Evolutionary conservation across 345 rosid species (phyloP).

Genomic region (Brassica rapa): DNA sequence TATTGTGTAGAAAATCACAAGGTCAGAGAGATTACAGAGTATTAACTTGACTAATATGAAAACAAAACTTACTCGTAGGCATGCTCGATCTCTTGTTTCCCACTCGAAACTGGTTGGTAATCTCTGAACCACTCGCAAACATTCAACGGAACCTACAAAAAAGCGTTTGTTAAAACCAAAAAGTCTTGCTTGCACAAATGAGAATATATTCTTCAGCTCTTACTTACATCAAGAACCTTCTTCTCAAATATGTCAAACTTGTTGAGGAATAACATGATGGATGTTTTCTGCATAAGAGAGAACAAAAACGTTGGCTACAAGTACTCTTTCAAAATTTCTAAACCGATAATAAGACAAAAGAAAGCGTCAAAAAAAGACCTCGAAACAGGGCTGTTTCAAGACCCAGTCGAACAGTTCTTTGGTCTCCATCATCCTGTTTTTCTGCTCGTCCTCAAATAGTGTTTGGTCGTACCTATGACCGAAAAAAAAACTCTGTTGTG

Average conservation of each 20-base stretch:
- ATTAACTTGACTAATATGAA: neutral
- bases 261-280: conserved; percentile 95
- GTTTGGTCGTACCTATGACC: conserved; percentile 82
- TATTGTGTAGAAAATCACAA: neutral
- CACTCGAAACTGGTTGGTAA: conserved; percentile 81
- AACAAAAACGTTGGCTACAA: neutral
- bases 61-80: conserved; percentile 80
- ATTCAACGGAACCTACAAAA: conserved; percentile 73
- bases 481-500: neutral
- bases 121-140: conserved; percentile 95
- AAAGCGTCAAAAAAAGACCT: conserved; percentile 49
- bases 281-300: conserved; percentile 76
- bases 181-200: neutral
- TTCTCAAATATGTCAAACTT: conserved; percentile 96
- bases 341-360: neutral
- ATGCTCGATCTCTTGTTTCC: conserved; percentile 93
- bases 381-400: conserved; percentile 95
- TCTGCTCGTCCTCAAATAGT: conserved; percentile 87
- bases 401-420: conserved; percentile 97
- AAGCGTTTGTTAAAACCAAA: neutral
- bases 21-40: neutral
- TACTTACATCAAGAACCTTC: conserved; percentile 90
- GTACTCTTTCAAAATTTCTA: neutral
- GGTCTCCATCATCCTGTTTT: conserved; percentile 93
- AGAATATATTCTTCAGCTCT: conserved; percentile 27